Percentiles rank a stretch among this genome's conserved stretches.
Conservation (phyloP, 176 grass and related monocot species). For the Stipa capillata region DNA sequence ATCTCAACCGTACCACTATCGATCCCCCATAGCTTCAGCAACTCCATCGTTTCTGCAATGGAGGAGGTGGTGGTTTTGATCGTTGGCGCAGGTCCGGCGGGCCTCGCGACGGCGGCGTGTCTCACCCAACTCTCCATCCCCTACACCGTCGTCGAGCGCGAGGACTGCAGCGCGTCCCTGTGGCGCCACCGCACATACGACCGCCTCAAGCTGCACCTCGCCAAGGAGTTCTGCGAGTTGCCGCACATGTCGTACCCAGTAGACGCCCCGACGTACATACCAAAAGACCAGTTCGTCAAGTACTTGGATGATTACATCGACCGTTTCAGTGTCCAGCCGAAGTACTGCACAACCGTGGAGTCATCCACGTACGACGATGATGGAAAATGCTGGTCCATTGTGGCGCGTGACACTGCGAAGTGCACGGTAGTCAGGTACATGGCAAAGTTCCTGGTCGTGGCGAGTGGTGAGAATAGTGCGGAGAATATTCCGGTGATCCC, state of each 20-base stretch:
- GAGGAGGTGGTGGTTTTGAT: background rate
- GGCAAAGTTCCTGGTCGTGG: constrained; percentile 23
- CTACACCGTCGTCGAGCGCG: background rate
- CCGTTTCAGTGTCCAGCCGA: background rate
- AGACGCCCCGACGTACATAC: background rate
- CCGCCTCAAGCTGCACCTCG: constrained; percentile 30
- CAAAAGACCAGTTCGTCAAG: background rate
- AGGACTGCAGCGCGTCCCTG: constrained; percentile 13
- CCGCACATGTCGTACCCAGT: constrained; percentile 2
- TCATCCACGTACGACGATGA: background rate
- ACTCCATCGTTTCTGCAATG: too few species aligned
- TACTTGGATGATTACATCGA: constrained; percentile 4
- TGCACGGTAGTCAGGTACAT: background rate
- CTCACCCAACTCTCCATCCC: background rate
- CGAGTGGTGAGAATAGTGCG: constrained; percentile 25
- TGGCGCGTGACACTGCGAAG: background rate
- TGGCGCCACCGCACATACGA: constrained; percentile 33
- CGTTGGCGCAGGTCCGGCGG: constrained; percentile 18
- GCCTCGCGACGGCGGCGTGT: constrained; percentile 15
- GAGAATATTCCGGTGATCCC: constrained; percentile 11
- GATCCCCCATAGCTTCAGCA: too few species aligned
- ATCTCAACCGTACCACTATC: too few species aligned
- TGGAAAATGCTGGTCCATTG: background rate
- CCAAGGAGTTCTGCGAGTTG: constrained; percentile 30
- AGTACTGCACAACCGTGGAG: background rate